Evolutionary conservation across 306 rosid genomes (phyloP).

Genomic region (Ammopiptanthus mongolicus): DNA sequence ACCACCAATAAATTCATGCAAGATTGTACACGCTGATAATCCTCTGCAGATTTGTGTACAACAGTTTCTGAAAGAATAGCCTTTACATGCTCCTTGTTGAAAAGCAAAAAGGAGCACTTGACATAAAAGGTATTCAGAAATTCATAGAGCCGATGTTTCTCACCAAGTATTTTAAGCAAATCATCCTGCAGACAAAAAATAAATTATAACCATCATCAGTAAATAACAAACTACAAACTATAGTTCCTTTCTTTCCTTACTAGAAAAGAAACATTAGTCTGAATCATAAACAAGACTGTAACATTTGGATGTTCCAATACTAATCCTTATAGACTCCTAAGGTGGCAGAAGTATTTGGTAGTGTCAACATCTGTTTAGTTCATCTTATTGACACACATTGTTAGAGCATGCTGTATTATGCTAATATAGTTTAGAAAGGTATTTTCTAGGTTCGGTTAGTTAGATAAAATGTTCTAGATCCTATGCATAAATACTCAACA

Average conservation of each 20-base stretch:
- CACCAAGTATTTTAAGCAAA: conserved; percentile 76
- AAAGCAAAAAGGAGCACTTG: conserved; percentile 79
- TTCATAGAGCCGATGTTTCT: conserved; percentile 80
- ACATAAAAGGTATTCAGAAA: conserved; percentile 64
- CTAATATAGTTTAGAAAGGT: not conserved
- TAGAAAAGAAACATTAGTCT: conserved; percentile 2
- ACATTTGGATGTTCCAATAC: conserved; percentile 8
- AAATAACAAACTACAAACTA: conserved; percentile 11
- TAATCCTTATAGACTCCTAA: not conserved
- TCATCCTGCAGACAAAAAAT: conserved; percentile 59
- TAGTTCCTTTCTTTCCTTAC: conserved; percentile 14
- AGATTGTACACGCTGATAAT: conserved; percentile 42
- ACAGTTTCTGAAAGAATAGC: conserved; percentile 61
- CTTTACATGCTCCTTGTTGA: conserved; percentile 93
- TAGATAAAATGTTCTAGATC: not conserved
- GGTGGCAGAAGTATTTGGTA: not conserved
- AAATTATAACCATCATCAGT: conserved; percentile 12
- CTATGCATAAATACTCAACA: not conserved
- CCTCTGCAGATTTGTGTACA: conserved; percentile 50
- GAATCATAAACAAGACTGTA: not conserved
- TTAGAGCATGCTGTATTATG: not conserved
- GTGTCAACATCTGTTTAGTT: not conserved
- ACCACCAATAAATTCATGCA: conserved; percentile 87
- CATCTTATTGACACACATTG: not conserved
- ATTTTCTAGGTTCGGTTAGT: not conserved